Percentiles rank a stretch among this genome's conserved stretches.
Conservation (phyloP, 208 protist species). For the Acanthamoeba lenticulata region DNA sequence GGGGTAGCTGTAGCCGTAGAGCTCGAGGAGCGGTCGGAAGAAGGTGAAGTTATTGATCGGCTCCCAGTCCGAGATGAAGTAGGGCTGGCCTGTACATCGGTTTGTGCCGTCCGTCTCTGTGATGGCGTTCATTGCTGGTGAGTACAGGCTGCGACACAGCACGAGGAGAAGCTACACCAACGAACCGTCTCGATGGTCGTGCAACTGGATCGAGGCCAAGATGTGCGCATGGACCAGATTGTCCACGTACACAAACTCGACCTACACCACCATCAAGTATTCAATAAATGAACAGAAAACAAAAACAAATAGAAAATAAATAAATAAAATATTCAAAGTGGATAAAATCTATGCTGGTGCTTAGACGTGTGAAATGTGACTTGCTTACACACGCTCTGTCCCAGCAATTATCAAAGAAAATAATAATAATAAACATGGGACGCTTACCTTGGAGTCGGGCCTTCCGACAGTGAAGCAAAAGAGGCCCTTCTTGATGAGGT, state of each 20-base stretch:
- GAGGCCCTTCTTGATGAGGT: slow-evolving; percentile 28
- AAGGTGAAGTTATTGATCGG: slow-evolving; percentile 79
- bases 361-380: slow-evolving; percentile 5
- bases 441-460: neutral
- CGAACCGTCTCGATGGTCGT: neutral
- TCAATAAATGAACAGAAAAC: neutral
- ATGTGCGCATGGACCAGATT: slow-evolving; percentile 74
- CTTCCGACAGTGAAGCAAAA: slow-evolving; percentile 30
- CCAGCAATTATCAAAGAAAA: neutral
- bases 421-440: neutral
- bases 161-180: neutral
- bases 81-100: slow-evolving; percentile 44
- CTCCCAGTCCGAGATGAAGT: slow-evolving; percentile 74
- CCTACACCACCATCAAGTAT: neutral
- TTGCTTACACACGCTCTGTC: slow-evolving; percentile 2
- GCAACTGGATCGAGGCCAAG: slow-evolving; percentile 57
- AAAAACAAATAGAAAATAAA: neutral
- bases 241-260: slow-evolving; percentile 79
- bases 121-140: neutral
- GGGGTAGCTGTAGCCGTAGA: slow-evolving; percentile 57
- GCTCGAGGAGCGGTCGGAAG: slow-evolving; percentile 69
- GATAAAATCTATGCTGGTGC: neutral
- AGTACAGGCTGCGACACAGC: neutral
- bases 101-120: neutral
- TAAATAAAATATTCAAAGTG: neutral